These are phyloP conservation scores for Sporothrix phasma DNA, from an alignment of 2,329 filamentous ascomycete species.

Conservation along the genomic window DNA sequence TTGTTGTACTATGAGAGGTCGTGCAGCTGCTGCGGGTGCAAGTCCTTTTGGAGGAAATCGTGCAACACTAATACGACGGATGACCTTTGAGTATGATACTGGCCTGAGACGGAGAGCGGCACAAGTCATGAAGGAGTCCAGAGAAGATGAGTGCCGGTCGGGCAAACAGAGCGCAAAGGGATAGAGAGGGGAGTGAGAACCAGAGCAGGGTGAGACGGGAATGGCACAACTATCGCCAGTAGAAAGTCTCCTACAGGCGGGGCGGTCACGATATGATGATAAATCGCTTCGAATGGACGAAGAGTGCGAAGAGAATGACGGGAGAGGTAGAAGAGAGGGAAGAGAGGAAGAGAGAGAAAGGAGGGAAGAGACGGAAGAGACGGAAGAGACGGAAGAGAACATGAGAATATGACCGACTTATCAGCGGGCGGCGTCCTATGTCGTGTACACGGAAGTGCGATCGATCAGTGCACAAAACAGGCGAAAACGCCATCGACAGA, in stretches of 20 bases:
- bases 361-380: neutral
- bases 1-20: slow-evolving; percentile 18
- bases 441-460: neutral
- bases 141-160: slow-evolving; percentile 6
- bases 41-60: neutral
- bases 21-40: neutral
- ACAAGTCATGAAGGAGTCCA: slow-evolving; percentile 13
- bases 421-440: slow-evolving; percentile 1
- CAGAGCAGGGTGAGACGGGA: neutral
- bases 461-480: neutral
- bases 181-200: neutral
- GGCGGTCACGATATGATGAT: neutral
- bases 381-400: neutral
- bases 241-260: neutral
- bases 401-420: neutral
- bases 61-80: neutral
- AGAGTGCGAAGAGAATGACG: neutral
- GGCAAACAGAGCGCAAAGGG: slow-evolving; percentile 2
- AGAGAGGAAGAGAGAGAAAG: neutral
- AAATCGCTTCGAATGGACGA: neutral
- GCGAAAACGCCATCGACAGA: neutral
- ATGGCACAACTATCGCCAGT: neutral
- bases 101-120: slow-evolving; percentile 11
- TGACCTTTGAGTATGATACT: neutral
- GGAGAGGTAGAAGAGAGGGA: neutral